A percentile compares a stretch with the other conserved stretches of the same genome.
phyloP scores from a whole-genome alignment of 176 grass and related monocot species.

The Cenchrus fungigraminus region DNA sequence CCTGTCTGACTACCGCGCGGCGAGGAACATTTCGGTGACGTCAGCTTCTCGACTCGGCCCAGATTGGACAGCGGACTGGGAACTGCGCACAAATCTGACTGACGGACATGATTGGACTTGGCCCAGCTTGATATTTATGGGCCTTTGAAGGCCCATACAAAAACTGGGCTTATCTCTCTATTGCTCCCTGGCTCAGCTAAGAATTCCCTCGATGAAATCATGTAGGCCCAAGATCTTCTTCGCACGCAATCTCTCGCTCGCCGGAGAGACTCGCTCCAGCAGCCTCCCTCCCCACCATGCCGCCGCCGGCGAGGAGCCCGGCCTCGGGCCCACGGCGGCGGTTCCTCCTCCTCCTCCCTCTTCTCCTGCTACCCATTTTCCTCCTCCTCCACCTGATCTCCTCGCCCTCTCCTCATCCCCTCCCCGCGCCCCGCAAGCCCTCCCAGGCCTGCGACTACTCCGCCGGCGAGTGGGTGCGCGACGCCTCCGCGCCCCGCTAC shows the following conservation, averaged over 20 bases:
- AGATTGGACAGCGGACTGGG: too few relatives aligned
- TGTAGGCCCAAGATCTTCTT: slow-evolving; percentile 25
- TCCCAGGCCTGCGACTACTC: slow-evolving; percentile 60
- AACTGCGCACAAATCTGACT: too few relatives aligned
- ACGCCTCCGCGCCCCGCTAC: slow-evolving; percentile 52
- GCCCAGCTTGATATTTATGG: background rate
- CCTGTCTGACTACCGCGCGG: too few relatives aligned
- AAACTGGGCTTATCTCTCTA: background rate
- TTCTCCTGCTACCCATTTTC: background rate
- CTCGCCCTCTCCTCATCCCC: background rate
- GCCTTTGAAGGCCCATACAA: background rate
- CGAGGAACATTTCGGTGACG: too few relatives aligned
- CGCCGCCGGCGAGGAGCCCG: slow-evolving; percentile 50
- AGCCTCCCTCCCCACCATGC: slow-evolving; percentile 13
- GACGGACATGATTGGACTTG: background rate
- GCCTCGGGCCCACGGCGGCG: slow-evolving; percentile 25
- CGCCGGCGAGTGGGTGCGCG: slow-evolving; percentile 63
- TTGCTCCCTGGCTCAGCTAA: background rate
- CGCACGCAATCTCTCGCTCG: background rate
- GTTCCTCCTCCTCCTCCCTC: background rate
- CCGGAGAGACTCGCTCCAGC: background rate
- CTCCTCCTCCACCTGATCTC: slow-evolving; percentile 17
- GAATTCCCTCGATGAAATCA: too few relatives aligned
- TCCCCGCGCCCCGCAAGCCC: slow-evolving; percentile 14
- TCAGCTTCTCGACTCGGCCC: too few relatives aligned